Evolutionary conservation across 495 filamentous ascomycete species (phyloP).

Genomic region (Annulohypoxylon bovei): DNA sequence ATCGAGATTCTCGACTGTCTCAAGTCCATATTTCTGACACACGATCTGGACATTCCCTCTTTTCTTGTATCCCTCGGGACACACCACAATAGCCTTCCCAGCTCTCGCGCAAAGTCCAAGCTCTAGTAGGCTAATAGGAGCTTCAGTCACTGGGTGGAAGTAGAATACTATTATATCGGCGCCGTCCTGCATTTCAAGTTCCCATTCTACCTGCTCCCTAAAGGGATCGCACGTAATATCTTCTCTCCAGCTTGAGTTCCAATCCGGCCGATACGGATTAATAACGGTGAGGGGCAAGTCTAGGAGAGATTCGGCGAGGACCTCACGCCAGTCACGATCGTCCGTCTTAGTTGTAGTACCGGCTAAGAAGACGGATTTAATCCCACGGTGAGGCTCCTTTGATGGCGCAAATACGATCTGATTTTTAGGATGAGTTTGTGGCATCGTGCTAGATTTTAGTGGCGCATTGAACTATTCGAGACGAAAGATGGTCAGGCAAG

Average conservation of each 20-base stretch:
- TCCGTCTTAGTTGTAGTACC: conserved; percentile 49
- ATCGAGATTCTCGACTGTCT: conserved; percentile 48
- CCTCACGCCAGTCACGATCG: conserved; percentile 55
- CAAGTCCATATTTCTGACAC: conserved; percentile 55
- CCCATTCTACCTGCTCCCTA: conserved; percentile 66
- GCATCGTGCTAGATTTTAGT: conserved; percentile 12
- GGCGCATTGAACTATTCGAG: neutral
- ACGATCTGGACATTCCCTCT: conserved; percentile 66
- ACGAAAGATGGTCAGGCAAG: conserved; percentile 4
- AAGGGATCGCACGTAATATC: conserved; percentile 57
- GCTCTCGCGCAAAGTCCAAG: conserved; percentile 60
- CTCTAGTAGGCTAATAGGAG: conserved; percentile 63
- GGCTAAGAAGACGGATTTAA: conserved; percentile 54
- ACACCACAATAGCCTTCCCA: conserved; percentile 62
- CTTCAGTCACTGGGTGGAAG: conserved; percentile 58
- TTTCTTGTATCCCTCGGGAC: conserved; percentile 63
- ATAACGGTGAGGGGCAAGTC: conserved; percentile 63
- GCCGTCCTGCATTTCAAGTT: conserved; percentile 63
- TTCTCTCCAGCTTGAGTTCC: conserved; percentile 63
- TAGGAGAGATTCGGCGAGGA: conserved; percentile 47
- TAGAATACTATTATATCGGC: conserved; percentile 66
- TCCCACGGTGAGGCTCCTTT: conserved; percentile 37
- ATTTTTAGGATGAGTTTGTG: conserved; percentile 25
- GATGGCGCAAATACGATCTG: conserved; percentile 50
- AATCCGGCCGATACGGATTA: conserved; percentile 66